Percentiles rank a stretch among this genome's conserved stretches.
These are phyloP conservation scores for Tephrocybe rancida DNA, from an alignment of 768 basidiomycete species.

Conservation along the genomic window DNA sequence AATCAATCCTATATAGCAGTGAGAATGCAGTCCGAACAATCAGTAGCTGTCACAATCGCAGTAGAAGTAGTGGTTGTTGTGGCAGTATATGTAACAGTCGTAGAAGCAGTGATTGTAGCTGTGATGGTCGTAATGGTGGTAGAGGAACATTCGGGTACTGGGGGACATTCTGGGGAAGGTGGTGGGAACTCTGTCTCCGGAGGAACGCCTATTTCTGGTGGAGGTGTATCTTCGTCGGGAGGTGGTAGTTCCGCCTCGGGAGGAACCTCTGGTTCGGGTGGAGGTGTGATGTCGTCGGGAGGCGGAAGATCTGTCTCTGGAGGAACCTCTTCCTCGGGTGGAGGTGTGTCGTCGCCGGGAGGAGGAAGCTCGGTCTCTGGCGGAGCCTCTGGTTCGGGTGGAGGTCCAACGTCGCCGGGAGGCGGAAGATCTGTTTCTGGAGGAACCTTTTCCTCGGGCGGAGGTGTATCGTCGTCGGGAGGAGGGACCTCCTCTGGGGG, in stretches of 20 bases:
- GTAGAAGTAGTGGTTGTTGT: neutral
- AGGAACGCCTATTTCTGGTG: neutral
- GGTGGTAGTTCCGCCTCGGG: neutral
- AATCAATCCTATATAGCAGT: neutral
- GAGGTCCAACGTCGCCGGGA: neutral
- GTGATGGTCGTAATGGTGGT: neutral
- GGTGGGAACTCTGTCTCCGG: neutral
- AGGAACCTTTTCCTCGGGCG: neutral
- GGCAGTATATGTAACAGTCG: neutral
- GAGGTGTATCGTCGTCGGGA: neutral
- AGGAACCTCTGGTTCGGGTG: neutral
- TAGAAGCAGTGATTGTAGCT: neutral
- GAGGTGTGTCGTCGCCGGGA: neutral
- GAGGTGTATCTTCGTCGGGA: neutral
- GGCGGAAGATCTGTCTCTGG: neutral
- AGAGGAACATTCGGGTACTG: neutral
- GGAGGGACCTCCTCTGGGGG: neutral
- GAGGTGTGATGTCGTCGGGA: neutral
- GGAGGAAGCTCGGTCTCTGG: neutral
- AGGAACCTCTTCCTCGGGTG: neutral
- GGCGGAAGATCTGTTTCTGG: neutral
- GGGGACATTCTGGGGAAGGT: neutral
- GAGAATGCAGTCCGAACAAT: neutral
- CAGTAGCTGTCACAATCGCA: neutral
- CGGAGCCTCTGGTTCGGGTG: neutral